A percentile compares a stretch with the other conserved stretches of the same genome.
Conservation (phyloP, 2,329 filamentous ascomycete species). For the Neofusicoccum parvum region DNA sequence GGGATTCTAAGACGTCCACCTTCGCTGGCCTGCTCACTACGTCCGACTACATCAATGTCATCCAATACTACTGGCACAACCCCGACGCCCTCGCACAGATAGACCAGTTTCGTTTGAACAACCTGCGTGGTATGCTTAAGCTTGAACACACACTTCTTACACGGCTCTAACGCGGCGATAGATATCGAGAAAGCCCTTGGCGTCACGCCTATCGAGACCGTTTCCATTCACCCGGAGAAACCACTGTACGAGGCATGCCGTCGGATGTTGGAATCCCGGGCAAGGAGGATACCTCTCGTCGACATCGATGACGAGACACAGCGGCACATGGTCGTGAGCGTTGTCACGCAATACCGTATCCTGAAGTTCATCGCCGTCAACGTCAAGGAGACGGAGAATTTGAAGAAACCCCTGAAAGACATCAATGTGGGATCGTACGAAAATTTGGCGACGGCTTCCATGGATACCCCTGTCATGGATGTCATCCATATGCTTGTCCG, state of each 20-base stretch:
- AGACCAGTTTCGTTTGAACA: slow-evolving; percentile 91
- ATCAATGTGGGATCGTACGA: slow-evolving; percentile 83
- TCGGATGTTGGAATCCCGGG: slow-evolving; percentile 90
- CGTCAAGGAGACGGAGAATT: slow-evolving; percentile 79
- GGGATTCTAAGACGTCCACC: slow-evolving; percentile 90
- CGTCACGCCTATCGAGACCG: slow-evolving; percentile 86
- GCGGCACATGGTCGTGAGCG: slow-evolving; percentile 89
- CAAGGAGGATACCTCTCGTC: slow-evolving; percentile 89
- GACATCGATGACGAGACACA: slow-evolving; percentile 94
- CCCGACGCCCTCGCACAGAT: slow-evolving; percentile 87
- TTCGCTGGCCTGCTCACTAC: slow-evolving; percentile 95
- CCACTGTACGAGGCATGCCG: slow-evolving; percentile 95
- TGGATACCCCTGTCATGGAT: slow-evolving; percentile 90
- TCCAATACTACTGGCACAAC: slow-evolving; percentile 98
- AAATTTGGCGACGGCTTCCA: slow-evolving; percentile 77
- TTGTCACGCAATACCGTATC: slow-evolving; percentile 97
- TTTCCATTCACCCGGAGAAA: slow-evolving; percentile 89
- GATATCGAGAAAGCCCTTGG: slow-evolving; percentile 95
- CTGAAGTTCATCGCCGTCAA: slow-evolving; percentile 99
- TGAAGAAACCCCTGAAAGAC: slow-evolving; percentile 85
- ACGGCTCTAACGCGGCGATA: slow-evolving; percentile 40
- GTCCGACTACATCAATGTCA: slow-evolving; percentile 97
- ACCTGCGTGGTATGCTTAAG: slow-evolving; percentile 71
- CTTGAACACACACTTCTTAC: background rate
- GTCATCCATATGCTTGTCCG: slow-evolving; percentile 93